Evolutionary conservation across 108 stramenopile species (phyloP), one percentile per base, ranked within the genome.

Genomic region (Craspedostauros australis): DNA sequence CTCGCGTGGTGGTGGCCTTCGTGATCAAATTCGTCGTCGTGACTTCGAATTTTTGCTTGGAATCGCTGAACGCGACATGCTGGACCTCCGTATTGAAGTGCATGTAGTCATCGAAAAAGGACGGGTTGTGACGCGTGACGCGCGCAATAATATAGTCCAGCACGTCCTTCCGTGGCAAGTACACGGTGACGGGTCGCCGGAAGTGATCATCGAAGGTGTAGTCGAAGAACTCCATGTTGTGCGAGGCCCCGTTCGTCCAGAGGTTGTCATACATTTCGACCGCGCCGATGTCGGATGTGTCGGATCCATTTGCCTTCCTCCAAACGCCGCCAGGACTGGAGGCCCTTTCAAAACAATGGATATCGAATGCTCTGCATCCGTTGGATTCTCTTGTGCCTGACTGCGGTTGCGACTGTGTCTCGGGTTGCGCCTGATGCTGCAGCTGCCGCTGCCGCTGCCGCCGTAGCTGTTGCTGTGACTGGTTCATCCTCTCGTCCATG

Each of bases 171-270:
- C 82, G 68, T 2, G 82, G 82, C 19, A 79, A 21, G 32, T 64
- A 76, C 12, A 60, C 50, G 1, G 77, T 72, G 11, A 70, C 11
- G 4, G 66, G 25, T n/a, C n/a, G n/a, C 8, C 66, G 62, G 58
- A 69, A 84, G 43, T 84, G 82, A 32, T 83, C 77, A 15, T 70
- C 60, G 42, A 66, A 83, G 0, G 77, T 70, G 44, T 83, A 73
- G 48, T 83, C 82, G 25, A 65, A 55, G 57, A 76, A 83, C 57
- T 83, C 82, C 22, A 75, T 56, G 12, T 16, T 14, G 14, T 73
- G 60, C 31, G 65, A 70, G 6, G 60, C 50, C 16, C 75, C 77
- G 48, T 83, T 83, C 31, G 64, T 73, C 77, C 77, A 83, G 34
- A 79, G 52, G 0, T 47, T 64, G 28, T 70, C 68, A 45, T 83